Evolutionary conservation across 2,329 filamentous ascomycete species (phyloP).

Genomic region (Malbranchea zuffiana): DNA sequence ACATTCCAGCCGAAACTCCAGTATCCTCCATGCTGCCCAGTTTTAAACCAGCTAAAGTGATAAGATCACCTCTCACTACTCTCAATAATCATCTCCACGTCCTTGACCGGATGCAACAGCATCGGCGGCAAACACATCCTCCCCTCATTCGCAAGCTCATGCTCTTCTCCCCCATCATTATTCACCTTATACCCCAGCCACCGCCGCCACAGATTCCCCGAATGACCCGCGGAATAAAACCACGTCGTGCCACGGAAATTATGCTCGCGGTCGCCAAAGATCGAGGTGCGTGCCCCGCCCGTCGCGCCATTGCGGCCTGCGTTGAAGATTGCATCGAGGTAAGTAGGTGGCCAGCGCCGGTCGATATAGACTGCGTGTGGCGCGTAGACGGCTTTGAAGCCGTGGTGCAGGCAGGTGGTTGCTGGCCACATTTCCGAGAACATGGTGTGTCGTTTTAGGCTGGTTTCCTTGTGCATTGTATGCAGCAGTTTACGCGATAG

Average conservation of each 20-base stretch:
- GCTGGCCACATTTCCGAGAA: constrained; percentile 96
- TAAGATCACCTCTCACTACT: constrained; percentile 7
- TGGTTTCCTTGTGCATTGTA: constrained; percentile 85
- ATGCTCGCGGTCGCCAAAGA: constrained; percentile 77
- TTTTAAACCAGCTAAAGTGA: no score
- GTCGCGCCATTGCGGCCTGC: constrained; percentile 62
- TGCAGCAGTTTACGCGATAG: constrained; percentile 69
- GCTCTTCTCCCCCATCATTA: constrained; percentile 59
- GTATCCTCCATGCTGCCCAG: no score
- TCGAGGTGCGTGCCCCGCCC: constrained; percentile 59
- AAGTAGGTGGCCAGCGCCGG: constrained; percentile 70
- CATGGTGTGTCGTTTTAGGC: constrained; percentile 73
- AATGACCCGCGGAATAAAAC: constrained; percentile 84
- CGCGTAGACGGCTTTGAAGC: constrained; percentile 81
- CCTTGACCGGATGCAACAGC: constrained; percentile 80
- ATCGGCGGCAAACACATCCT: constrained; percentile 87
- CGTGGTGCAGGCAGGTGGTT: constrained; percentile 78
- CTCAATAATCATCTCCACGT: constrained; percentile 47
- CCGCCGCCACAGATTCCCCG: constrained; percentile 66
- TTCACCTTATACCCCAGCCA: constrained; percentile 78
- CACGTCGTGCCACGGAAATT: constrained; percentile 79
- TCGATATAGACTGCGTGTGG: constrained; percentile 85
- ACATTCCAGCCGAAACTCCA: no score
- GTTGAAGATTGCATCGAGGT: constrained; percentile 71
- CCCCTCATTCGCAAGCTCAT: constrained; percentile 62